phyloP scores from a whole-genome alignment of 371 early-diverging fungal genomes.

The Zychaea mexicana region DNA sequence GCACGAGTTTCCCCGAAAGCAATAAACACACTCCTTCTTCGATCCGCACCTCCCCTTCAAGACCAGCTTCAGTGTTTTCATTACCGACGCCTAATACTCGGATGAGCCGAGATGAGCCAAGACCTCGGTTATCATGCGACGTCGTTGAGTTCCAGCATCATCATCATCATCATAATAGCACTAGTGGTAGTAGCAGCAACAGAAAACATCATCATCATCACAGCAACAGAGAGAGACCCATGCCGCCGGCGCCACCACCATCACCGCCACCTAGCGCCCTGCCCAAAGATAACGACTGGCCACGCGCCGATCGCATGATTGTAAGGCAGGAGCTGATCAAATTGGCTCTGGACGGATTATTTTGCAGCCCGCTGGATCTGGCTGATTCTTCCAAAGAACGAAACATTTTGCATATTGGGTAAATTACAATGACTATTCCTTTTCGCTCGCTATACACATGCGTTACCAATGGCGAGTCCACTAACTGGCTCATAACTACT shows the following conservation, averaged over 20 bases:
- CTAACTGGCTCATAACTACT: neutral
- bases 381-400: conserved; percentile 6
- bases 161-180: neutral
- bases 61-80: conserved; percentile 19
- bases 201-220: neutral
- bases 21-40: neutral
- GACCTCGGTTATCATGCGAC: conserved; percentile 9
- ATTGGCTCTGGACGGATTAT: conserved; percentile 23
- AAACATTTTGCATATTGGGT: conserved; percentile 21
- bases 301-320: conserved; percentile 22
- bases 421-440: too few relatives aligned
- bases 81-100: conserved; percentile 14
- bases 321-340: conserved; percentile 25
- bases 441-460: too few relatives aligned
- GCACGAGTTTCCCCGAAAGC: conserved; percentile 18
- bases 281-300: conserved; percentile 13
- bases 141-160: conserved; percentile 4
- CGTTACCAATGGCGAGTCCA: neutral
- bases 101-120: conserved; percentile 2
- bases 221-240: neutral
- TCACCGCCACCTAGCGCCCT: conserved; percentile 10
- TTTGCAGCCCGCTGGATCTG: conserved; percentile 17
- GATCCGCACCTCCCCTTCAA: too few relatives aligned
- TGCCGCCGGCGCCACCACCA: conserved; percentile 21
- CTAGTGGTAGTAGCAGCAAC: neutral